phyloP scores from a whole-genome alignment of 768 basidiomycete genomes.

The Phaffia australis region DNA sequence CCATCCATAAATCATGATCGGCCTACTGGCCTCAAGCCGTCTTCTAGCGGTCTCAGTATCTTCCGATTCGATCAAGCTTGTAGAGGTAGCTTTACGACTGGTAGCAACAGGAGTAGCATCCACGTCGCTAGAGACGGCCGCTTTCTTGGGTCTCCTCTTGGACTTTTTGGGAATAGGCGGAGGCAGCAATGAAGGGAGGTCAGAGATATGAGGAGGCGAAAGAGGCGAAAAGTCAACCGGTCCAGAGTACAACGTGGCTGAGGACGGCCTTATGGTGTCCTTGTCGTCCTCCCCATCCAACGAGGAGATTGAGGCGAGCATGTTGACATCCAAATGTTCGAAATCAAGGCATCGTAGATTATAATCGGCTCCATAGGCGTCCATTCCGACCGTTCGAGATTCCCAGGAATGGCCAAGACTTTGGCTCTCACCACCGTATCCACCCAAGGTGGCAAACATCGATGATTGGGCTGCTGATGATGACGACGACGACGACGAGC shows the following conservation, averaged over 20 bases:
- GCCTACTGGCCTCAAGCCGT: too few relatives aligned
- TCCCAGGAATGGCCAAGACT: conserved; percentile 15
- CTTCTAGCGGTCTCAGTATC: too few relatives aligned
- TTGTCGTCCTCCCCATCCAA: conserved; percentile 11
- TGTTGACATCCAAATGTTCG: not conserved
- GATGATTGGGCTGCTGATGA: not conserved
- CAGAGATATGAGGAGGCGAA: not conserved
- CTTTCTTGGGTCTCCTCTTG: too few relatives aligned
- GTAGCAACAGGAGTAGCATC: too few relatives aligned
- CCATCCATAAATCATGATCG: too few relatives aligned
- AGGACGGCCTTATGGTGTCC: conserved; percentile 1
- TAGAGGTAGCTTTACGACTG: too few relatives aligned
- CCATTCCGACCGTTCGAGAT: conserved; percentile 8
- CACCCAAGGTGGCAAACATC: conserved; percentile 18
- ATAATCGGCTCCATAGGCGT: conserved; percentile 7
- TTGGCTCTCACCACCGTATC: conserved; percentile 20
- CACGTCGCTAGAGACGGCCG: too few relatives aligned
- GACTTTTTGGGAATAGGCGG: too few relatives aligned
- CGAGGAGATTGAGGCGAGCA: not conserved
- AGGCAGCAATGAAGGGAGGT: too few relatives aligned
- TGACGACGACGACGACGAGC: not conserved
- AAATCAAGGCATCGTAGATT: not conserved
- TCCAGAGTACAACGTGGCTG: conserved; percentile 7
- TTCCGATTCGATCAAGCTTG: too few relatives aligned
- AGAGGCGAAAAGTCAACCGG: not conserved